Percentiles rank a stretch among this genome's conserved stretches.
Conservation (phyloP, 2,329 filamentous ascomycete species). For the Ambrosiella cleistominuta region DNA sequence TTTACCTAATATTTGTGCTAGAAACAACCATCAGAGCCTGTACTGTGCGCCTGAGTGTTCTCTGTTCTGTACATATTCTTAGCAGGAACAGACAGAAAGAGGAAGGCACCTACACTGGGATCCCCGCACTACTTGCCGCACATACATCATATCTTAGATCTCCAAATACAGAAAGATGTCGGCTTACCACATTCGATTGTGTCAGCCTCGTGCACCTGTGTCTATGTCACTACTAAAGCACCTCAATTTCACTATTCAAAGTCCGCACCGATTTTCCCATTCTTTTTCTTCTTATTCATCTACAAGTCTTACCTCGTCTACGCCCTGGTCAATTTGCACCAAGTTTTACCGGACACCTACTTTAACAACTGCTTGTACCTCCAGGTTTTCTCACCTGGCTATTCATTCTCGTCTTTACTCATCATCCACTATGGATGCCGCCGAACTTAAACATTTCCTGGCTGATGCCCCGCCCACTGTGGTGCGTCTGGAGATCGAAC, state of each 20-base stretch:
- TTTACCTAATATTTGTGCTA: not conserved
- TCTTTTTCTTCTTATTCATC: conserved; percentile 2
- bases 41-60: not conserved
- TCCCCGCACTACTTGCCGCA: not conserved
- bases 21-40: not conserved
- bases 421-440: conserved; percentile 35
- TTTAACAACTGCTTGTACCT: not conserved
- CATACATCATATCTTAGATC: not conserved
- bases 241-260: not conserved
- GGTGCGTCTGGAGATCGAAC: conserved; percentile 75
- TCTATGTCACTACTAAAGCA: conserved; percentile 6
- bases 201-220: conserved; percentile 11
- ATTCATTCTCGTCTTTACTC: conserved; percentile 16
- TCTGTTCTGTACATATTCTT: not conserved
- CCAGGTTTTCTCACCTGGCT: not conserved
- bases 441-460: conserved; percentile 58
- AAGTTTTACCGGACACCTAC: not conserved
- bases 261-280: conserved; percentile 2
- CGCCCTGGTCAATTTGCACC: not conserved
- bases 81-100: not conserved
- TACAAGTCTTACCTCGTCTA: not conserved
- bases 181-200: conserved; percentile 5
- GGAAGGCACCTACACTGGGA: not conserved
- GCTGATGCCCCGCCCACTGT: conserved; percentile 81
- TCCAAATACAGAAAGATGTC: conserved; percentile 3